phyloP scores from a whole-genome alignment of 768 basidiomycete species.

The Macrocybe gigantea region DNA sequence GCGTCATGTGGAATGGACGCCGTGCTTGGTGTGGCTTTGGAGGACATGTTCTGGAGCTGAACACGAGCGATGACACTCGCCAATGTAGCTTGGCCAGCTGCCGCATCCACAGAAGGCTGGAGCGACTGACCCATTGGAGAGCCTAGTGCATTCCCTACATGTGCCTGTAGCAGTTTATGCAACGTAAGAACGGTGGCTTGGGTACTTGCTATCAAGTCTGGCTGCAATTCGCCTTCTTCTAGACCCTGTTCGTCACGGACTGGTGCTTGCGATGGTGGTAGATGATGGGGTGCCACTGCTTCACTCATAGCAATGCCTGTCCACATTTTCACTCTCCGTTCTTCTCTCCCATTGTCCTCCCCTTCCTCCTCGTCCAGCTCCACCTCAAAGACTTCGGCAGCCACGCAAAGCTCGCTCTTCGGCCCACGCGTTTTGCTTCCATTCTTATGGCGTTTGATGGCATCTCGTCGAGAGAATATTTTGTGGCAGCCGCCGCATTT shows the following conservation, averaged over 20 bases:
- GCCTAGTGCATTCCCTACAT: conserved; percentile 53
- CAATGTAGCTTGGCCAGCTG: conserved; percentile 58
- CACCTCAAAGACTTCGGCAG: conserved; percentile 59
- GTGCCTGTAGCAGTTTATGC: conserved; percentile 49
- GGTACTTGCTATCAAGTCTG: conserved; percentile 38
- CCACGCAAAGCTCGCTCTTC: conserved; percentile 46
- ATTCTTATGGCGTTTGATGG: conserved; percentile 74
- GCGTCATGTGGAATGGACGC: background rate
- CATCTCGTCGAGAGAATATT: conserved; percentile 72
- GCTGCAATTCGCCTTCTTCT: conserved; percentile 62
- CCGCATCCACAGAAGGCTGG: conserved; percentile 32
- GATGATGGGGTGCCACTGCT: conserved; percentile 18
- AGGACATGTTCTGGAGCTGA: conserved; percentile 42
- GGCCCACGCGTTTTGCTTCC: conserved; percentile 45
- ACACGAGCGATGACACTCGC: conserved; percentile 72
- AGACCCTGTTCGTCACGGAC: conserved; percentile 23
- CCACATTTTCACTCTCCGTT: conserved; percentile 61
- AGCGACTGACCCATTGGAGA: conserved; percentile 24
- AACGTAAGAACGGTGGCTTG: conserved; percentile 50
- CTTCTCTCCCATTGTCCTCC: conserved; percentile 45
- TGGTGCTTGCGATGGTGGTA: conserved; percentile 12
- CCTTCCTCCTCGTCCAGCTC: conserved; percentile 37
- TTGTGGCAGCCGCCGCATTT: conserved; percentile 71
- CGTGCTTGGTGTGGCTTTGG: background rate
- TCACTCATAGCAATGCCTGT: conserved; percentile 47